Conservation (phyloP, 2,329 filamentous ascomycete species). For the Elsinoe fawcettii region DNA sequence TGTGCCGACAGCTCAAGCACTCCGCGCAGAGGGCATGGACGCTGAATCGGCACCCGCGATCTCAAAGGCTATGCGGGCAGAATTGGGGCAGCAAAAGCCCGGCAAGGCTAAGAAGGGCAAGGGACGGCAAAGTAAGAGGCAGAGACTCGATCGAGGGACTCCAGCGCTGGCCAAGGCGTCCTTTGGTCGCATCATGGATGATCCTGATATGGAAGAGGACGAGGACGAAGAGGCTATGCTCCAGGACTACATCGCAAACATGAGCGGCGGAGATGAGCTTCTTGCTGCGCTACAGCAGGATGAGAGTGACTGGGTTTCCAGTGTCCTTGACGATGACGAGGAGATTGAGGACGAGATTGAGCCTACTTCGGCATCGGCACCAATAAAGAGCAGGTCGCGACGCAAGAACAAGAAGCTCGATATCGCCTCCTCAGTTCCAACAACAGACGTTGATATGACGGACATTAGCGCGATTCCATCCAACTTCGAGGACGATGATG, state of each 20-base stretch:
- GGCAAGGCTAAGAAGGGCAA: conserved; percentile 19
- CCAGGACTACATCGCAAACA: conserved; percentile 65
- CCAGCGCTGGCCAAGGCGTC: not conserved
- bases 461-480: not conserved
- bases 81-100: not conserved
- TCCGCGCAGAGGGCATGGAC: not conserved
- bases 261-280: conserved; percentile 30
- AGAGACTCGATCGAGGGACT: conserved; percentile 22
- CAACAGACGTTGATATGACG: conserved; percentile 10
- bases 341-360: conserved; percentile 16
- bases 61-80: not conserved
- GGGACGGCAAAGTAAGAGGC: conserved; percentile 19
- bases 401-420: conserved; percentile 19
- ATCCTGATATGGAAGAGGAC: conserved; percentile 15
- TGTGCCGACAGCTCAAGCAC: not conserved
- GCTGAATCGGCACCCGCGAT: not conserved
- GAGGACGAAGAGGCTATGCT: conserved; percentile 50
- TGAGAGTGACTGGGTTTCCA: conserved; percentile 25
- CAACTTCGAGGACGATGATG: conserved; percentile 28
- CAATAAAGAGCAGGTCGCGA: conserved; percentile 19
- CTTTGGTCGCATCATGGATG: conserved; percentile 2
- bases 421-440: not conserved
- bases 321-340: conserved; percentile 18
- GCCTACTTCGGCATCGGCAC: conserved; percentile 19
- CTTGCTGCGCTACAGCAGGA: conserved; percentile 24